Percentiles rank a stretch among this genome's conserved stretches.
Conservation (phyloP, 2,329 filamentous ascomycete genomes). For the Xylariaceae sp. region DNA sequence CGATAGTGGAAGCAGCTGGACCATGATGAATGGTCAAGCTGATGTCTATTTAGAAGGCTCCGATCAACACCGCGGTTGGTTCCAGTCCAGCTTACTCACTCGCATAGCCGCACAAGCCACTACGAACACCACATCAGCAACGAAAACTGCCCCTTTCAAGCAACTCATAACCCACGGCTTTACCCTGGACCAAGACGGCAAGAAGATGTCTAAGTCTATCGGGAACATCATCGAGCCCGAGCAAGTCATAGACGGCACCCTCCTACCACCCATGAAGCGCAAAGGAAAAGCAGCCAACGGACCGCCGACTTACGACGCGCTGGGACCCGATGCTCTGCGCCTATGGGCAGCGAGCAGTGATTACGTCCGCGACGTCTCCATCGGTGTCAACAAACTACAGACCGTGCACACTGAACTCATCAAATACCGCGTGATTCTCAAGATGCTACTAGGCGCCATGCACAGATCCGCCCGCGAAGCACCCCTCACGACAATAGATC, state of each 20-base stretch:
- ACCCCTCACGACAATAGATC: constrained; percentile 60
- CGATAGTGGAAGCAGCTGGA: constrained; percentile 95
- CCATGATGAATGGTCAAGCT: constrained; percentile 52
- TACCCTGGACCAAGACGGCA: constrained; percentile 81
- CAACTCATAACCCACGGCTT: constrained; percentile 95
- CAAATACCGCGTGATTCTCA: constrained; percentile 86
- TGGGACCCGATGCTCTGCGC: constrained; percentile 83
- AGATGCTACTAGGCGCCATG: constrained; percentile 80
- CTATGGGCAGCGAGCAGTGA: constrained; percentile 91
- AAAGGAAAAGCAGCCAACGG: constrained; percentile 49
- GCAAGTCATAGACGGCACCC: constrained; percentile 79
- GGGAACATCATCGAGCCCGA: constrained; percentile 81
- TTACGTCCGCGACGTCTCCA: constrained; percentile 81
- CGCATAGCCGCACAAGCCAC: constrained; percentile 63
- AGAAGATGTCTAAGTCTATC: constrained; percentile 97
- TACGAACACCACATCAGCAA: constrained; percentile 30
- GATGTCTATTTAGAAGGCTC: constrained; percentile 92
- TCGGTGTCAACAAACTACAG: constrained; percentile 73
- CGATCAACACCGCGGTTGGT: constrained; percentile 97
- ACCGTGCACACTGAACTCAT: constrained; percentile 72
- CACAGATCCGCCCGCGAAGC: constrained; percentile 48
- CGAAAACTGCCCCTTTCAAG: constrained; percentile 65
- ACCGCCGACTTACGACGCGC: constrained; percentile 55
- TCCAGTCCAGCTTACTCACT: constrained; percentile 91
- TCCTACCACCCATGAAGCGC: constrained; percentile 65